These are phyloP conservation scores for Ogataea methylovora DNA, from an alignment of 805 yeast genomes.

Conservation along the genomic window DNA sequence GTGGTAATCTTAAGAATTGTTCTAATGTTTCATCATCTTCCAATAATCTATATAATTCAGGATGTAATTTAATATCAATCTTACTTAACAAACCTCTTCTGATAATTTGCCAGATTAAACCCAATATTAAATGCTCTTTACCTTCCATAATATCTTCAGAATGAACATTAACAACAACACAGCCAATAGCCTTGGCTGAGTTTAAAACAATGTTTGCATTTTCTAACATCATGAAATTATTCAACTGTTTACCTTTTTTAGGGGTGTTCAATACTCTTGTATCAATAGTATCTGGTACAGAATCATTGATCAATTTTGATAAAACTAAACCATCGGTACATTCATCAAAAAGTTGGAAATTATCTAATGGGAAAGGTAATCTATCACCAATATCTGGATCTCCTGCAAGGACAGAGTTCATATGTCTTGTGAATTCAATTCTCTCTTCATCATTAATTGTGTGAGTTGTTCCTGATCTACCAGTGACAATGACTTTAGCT, in stretches of 20 bases:
- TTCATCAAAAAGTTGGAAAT: conserved; percentile 94
- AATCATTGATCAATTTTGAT: conserved; percentile 91
- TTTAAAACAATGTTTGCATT: conserved; percentile 96
- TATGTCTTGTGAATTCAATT: conserved; percentile 91
- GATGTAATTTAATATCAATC: conserved; percentile 93
- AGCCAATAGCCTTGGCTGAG: conserved; percentile 98
- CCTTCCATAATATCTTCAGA: conserved; percentile 93
- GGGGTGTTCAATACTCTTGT: conserved; percentile 93
- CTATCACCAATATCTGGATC: conserved; percentile 79
- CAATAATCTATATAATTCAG: conserved; percentile 87
- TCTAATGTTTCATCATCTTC: conserved; percentile 97
- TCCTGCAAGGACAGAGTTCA: conserved; percentile 84
- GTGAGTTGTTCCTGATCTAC: conserved; percentile 87
- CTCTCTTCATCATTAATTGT: conserved; percentile 97
- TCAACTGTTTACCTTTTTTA: conserved; percentile 68
- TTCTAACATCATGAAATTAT: conserved; percentile 93
- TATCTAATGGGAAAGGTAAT: conserved; percentile 87
- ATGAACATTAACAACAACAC: conserved; percentile 95
- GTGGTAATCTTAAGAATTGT: conserved; percentile 93
- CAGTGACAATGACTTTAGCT: conserved; percentile 62
- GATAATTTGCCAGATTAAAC: conserved; percentile 94
- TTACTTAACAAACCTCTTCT: conserved; percentile 92
- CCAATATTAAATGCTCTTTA: conserved; percentile 84
- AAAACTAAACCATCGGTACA: conserved; percentile 91
- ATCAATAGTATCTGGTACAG: conserved; percentile 97